Evolutionary conservation across 805 yeast species (phyloP).

Genomic region (Komagataella kurtzmanii): DNA sequence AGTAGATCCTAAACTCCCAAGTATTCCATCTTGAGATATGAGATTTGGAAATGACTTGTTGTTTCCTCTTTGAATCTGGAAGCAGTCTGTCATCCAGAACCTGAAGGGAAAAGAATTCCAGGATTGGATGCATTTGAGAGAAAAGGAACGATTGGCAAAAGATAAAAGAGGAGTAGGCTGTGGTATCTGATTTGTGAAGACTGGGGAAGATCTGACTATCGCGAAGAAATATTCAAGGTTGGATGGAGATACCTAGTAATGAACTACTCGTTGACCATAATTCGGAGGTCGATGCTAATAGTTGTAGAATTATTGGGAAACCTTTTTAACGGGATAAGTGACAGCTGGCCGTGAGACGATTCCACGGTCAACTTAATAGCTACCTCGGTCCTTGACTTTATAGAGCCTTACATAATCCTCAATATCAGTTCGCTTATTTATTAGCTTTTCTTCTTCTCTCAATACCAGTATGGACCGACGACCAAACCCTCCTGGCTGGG

Average conservation of each 20-base stretch:
- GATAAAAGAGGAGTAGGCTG: conserved; percentile 1
- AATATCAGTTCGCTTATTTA: not conserved
- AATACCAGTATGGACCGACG: conserved; percentile 33
- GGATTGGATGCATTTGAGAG: conserved; percentile 2
- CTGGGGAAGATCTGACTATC: not conserved
- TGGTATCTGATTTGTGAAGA: not conserved
- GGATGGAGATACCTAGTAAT: not conserved
- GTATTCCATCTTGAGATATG: conserved; percentile 57
- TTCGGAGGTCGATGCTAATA: not conserved
- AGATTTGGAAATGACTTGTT: conserved; percentile 16
- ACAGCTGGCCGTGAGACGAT: too few species aligned
- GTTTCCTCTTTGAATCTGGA: conserved; percentile 22
- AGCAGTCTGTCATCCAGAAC: conserved; percentile 35
- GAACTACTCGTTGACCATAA: not conserved
- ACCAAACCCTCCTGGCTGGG: conserved; percentile 72
- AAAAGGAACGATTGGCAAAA: not conserved
- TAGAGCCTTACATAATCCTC: not conserved
- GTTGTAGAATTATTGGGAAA: too few species aligned
- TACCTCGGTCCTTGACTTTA: not conserved
- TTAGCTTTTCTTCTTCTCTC: not conserved
- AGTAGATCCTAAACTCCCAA: conserved; percentile 60
- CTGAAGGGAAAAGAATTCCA: conserved; percentile 32
- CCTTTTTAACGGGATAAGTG: too few species aligned
- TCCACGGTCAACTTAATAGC: not conserved
- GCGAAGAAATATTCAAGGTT: not conserved